These are phyloP conservation scores for Penicillium hesseltinei DNA, from an alignment of 2,329 filamentous ascomycete species.

Conservation along the genomic window DNA sequence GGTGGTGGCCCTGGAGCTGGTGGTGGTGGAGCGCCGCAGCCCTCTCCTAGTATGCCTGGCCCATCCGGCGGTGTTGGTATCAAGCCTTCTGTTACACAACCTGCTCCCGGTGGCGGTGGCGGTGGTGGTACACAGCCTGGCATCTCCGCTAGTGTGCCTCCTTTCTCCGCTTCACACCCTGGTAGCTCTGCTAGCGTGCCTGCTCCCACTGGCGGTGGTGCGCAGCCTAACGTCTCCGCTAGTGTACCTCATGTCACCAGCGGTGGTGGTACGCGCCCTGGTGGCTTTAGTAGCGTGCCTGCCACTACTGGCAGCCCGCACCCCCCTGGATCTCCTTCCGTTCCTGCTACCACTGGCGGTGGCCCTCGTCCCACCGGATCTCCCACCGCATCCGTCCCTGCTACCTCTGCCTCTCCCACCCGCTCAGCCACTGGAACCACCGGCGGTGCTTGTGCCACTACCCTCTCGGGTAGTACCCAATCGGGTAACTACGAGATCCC, in stretches of 20 bases:
- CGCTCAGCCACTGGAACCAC: conserved; percentile 16
- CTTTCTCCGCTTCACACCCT: background rate
- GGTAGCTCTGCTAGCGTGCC: background rate
- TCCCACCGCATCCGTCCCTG: conserved; percentile 9
- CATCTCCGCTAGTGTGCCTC: background rate
- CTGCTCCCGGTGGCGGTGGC: background rate
- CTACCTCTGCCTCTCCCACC: conserved; percentile 10
- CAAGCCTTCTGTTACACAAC: background rate
- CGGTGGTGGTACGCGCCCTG: background rate
- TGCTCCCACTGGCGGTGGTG: background rate
- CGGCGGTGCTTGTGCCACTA: conserved; percentile 43
- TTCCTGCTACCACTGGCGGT: background rate
- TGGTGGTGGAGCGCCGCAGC: background rate
- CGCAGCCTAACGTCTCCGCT: background rate
- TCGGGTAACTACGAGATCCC: conserved; percentile 55
- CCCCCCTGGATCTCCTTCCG: background rate
- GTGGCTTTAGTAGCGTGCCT: background rate
- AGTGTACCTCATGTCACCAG: background rate
- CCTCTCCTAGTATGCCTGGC: background rate
- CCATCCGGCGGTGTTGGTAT: background rate
- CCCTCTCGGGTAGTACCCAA: conserved; percentile 45
- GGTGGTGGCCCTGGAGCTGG: background rate
- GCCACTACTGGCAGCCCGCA: background rate
- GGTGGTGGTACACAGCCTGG: background rate
- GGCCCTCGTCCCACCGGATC: conserved; percentile 3